Conservation (phyloP, 495 filamentous ascomycete genomes). For the Aspergillus leporis region DNA sequence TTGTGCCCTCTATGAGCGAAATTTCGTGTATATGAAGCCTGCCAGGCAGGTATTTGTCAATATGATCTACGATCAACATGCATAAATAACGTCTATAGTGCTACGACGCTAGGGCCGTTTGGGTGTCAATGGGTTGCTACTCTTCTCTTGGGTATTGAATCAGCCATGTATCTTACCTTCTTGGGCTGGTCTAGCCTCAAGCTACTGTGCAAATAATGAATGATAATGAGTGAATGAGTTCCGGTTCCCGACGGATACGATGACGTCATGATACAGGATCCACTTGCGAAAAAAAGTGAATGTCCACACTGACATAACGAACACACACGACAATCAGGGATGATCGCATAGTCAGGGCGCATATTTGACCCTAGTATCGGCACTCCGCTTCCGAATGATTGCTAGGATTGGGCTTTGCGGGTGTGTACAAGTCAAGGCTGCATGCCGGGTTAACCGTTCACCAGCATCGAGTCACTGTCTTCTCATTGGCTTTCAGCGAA, state of each 20-base stretch:
- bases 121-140: background rate
- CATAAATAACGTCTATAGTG: background rate
- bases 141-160: background rate
- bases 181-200: background rate
- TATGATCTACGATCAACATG: background rate
- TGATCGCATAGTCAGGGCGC: background rate
- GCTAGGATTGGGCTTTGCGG: background rate
- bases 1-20: background rate
- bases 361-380: background rate
- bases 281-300: background rate
- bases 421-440: background rate
- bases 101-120: background rate
- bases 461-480: background rate
- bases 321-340: too few species aligned
- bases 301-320: background rate
- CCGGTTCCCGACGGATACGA: constrained; percentile 20
- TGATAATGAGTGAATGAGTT: constrained; percentile 2
- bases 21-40: constrained; percentile 9
- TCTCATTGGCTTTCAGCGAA: too few species aligned
- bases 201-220: background rate
- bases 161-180: background rate
- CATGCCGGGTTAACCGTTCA: constrained; percentile 4
- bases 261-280: constrained; percentile 23
- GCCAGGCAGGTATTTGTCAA: background rate
- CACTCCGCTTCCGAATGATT: background rate